Evolutionary conservation across 768 basidiomycete species (phyloP).

Genomic region (Termitomyces sp.): DNA sequence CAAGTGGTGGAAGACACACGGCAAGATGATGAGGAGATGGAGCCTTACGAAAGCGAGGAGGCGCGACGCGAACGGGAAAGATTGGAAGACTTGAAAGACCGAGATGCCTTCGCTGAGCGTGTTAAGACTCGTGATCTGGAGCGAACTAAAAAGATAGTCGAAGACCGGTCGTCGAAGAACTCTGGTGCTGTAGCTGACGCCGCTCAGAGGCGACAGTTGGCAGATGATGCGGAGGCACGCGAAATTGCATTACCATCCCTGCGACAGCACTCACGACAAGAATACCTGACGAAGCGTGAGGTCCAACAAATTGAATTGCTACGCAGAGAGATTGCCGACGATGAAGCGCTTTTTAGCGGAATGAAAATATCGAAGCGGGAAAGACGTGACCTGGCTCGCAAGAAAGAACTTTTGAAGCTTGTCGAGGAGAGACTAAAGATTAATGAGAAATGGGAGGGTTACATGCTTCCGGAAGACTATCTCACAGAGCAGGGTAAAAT

Average conservation of each 20-base stretch:
- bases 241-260: slow-evolving; percentile 60
- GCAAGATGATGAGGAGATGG: slow-evolving; percentile 41
- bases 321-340: slow-evolving; percentile 90
- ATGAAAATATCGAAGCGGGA: slow-evolving; percentile 90
- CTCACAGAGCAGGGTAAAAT: slow-evolving; percentile 98
- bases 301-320: slow-evolving; percentile 93
- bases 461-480: slow-evolving; percentile 96
- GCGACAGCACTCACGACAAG: slow-evolving; percentile 86
- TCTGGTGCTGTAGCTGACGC: slow-evolving; percentile 80
- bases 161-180: slow-evolving; percentile 83
- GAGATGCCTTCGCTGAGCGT: slow-evolving; percentile 92
- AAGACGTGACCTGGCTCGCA: slow-evolving; percentile 74
- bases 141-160: slow-evolving; percentile 85
- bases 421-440: slow-evolving; percentile 95
- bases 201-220: slow-evolving; percentile 73
- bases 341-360: slow-evolving; percentile 85
- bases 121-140: slow-evolving; percentile 80
- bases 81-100: slow-evolving; percentile 73
- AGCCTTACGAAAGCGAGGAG: slow-evolving; percentile 68
- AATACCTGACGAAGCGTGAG: slow-evolving; percentile 96
- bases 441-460: slow-evolving; percentile 94
- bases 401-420: slow-evolving; percentile 87
- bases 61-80: slow-evolving; percentile 69
- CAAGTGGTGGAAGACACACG: slow-evolving; percentile 25
- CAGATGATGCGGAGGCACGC: slow-evolving; percentile 70